These are phyloP conservation scores for Chloranthus sessilifolius DNA, from an alignment of 164 flowering plant species.

Conservation along the genomic window DNA sequence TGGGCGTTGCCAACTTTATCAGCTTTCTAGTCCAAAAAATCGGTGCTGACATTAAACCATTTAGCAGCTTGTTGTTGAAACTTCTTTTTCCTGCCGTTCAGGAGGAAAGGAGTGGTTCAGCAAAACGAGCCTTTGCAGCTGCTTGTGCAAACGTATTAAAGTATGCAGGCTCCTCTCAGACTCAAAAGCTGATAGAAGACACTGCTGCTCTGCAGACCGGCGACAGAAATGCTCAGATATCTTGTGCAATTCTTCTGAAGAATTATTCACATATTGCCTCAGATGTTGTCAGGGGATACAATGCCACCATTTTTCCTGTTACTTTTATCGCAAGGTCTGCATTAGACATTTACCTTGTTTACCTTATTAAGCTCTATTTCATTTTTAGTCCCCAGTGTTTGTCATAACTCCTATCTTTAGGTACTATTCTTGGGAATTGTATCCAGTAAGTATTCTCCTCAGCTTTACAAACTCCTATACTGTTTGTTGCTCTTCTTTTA, in stretches of 20 bases:
- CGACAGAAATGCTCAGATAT: conserved; percentile 69
- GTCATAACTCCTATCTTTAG: too few species aligned
- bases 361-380: neutral
- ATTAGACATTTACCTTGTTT: neutral
- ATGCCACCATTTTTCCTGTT: conserved; percentile 55
- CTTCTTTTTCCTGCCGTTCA: conserved; percentile 70
- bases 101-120: conserved; percentile 76
- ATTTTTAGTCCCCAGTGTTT: neutral
- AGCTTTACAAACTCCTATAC: too few species aligned
- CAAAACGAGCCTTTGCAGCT: conserved; percentile 90
- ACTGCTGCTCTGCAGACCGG: conserved; percentile 72
- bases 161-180: conserved; percentile 60
- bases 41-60: conserved; percentile 68
- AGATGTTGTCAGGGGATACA: conserved; percentile 70
- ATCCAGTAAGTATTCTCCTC: too few species aligned
- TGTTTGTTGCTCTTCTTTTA: too few species aligned
- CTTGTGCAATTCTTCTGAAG: conserved; percentile 78
- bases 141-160: conserved; percentile 76
- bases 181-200: conserved; percentile 78
- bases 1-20: conserved; percentile 89
- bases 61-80: conserved; percentile 53
- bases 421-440: too few species aligned
- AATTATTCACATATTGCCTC: conserved; percentile 59
- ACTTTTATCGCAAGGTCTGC: conserved; percentile 71
- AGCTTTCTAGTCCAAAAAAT: conserved; percentile 79